Evolutionary conservation across 306 rosid genomes (phyloP).

Genomic region (Lathyrus sativus): DNA sequence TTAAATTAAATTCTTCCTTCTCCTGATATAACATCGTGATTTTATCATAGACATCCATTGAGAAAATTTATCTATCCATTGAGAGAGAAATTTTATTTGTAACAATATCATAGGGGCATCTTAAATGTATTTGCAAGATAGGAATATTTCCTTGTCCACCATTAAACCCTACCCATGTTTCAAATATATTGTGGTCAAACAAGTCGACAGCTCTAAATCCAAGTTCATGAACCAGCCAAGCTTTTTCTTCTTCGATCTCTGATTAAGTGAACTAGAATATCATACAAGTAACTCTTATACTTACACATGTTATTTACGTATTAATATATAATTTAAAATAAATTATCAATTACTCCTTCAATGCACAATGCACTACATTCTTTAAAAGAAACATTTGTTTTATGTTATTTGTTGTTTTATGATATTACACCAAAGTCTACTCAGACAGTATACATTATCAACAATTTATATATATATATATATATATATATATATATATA

Average conservation of each 20-base stretch:
- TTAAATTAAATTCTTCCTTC: too few species aligned
- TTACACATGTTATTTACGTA: constrained; percentile 36
- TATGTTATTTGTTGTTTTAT: too few species aligned
- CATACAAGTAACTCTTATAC: constrained; percentile 27
- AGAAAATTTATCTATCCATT: background rate
- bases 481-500: too few species aligned
- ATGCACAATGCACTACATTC: too few species aligned
- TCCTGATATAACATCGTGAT: too few species aligned
- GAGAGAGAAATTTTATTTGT: background rate
- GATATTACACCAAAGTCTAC: too few species aligned
- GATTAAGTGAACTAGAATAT: constrained; percentile 42
- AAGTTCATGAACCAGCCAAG: constrained; percentile 57
- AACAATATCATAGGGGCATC: constrained; percentile 18
- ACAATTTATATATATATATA: too few species aligned
- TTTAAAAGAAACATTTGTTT: too few species aligned
- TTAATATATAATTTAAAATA: background rate
- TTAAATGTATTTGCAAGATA: constrained; percentile 35
- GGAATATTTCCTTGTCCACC: constrained; percentile 47
- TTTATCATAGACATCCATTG: background rate
- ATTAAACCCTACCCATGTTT: constrained; percentile 2
- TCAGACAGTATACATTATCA: too few species aligned
- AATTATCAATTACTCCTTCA: too few species aligned
- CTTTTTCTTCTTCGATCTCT: constrained; percentile 35
- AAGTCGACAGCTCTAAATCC: constrained; percentile 45
- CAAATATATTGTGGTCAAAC: constrained; percentile 43